Percentiles rank a stretch among this genome's conserved stretches.
Evolutionary conservation across 305 asterid genomes (phyloP).

Genomic region (Solanum aculeatissimum): DNA sequence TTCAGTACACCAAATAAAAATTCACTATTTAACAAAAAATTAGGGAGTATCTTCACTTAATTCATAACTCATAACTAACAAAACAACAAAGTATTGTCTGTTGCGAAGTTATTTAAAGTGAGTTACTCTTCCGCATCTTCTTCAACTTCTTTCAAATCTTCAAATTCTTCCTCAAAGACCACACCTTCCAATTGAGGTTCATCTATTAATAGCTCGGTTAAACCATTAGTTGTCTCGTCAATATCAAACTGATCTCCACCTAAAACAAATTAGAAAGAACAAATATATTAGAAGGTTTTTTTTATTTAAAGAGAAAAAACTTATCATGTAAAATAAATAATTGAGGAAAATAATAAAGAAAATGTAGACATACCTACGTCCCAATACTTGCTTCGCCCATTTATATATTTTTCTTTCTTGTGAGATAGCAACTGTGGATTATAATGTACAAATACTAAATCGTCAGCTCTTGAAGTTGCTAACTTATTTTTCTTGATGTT

Average conservation of each 20-base stretch:
- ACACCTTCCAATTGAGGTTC: background rate
- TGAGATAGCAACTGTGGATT: background rate
- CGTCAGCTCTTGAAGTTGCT: background rate
- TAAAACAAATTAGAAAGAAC: background rate
- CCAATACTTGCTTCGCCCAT: background rate
- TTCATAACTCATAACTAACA: background rate
- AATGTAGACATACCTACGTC: background rate
- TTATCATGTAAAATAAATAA: background rate
- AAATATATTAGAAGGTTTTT: background rate
- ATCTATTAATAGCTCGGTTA: background rate
- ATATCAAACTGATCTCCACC: background rate
- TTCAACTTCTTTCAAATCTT: background rate
- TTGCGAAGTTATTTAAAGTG: background rate
- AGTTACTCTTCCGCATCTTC: background rate
- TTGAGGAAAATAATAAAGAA: background rate
- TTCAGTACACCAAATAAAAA: too few relatives aligned
- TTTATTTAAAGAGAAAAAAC: background rate
- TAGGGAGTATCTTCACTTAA: background rate
- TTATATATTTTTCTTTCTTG: background rate
- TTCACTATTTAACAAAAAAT: too few relatives aligned
- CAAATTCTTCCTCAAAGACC: background rate
- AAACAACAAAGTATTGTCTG: background rate
- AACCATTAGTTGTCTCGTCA: background rate
- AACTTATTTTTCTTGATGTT: background rate
- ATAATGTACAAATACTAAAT: background rate